phyloP scores from a whole-genome alignment of 2,329 filamentous ascomycete genomes.

The Cercospora sp. region DNA sequence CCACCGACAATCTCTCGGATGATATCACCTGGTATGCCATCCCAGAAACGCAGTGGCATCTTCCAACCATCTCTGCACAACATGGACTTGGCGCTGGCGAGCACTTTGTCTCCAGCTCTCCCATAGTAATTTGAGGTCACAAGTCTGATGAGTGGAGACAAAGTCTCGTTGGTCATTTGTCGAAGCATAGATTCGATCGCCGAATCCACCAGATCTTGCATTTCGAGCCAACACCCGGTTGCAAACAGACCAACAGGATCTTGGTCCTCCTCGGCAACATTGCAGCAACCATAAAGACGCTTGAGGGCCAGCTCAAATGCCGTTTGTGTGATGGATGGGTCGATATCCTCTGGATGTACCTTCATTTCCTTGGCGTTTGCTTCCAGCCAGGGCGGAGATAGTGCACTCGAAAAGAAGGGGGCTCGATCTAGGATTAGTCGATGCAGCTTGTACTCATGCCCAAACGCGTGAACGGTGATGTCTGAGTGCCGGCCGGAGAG shows the following conservation, averaged over 20 bases:
- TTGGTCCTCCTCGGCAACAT: constrained; percentile 51
- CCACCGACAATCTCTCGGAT: constrained; percentile 60
- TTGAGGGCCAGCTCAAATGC: constrained; percentile 58
- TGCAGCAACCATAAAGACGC: constrained; percentile 54
- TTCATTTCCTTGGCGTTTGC: constrained; percentile 54
- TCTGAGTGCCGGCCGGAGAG: constrained; percentile 56
- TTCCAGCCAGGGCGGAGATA: constrained; percentile 58
- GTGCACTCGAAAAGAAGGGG: constrained; percentile 56
- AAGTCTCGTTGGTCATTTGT: constrained; percentile 54
- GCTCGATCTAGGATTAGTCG: constrained; percentile 57
- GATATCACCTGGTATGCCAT: constrained; percentile 58
- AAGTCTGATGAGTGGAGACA: constrained; percentile 53
- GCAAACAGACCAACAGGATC: constrained; percentile 58
- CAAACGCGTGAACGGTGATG: constrained; percentile 56
- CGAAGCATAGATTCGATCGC: constrained; percentile 57
- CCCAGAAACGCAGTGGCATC: constrained; percentile 57
- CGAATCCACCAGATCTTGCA: constrained; percentile 56
- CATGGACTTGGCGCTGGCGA: constrained; percentile 60
- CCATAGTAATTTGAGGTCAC: constrained; percentile 60
- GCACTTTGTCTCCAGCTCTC: constrained; percentile 54
- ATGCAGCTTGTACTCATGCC: constrained; percentile 54
- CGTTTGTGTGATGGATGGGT: constrained; percentile 53
- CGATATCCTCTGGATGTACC: constrained; percentile 56
- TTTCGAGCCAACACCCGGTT: constrained; percentile 59
- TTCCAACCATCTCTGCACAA: constrained; percentile 58